A percentile compares a stretch with the other conserved stretches of the same genome.
Conservation (phyloP, 495 filamentous ascomycete genomes). For the Talaromyces nanjingensis region DNA sequence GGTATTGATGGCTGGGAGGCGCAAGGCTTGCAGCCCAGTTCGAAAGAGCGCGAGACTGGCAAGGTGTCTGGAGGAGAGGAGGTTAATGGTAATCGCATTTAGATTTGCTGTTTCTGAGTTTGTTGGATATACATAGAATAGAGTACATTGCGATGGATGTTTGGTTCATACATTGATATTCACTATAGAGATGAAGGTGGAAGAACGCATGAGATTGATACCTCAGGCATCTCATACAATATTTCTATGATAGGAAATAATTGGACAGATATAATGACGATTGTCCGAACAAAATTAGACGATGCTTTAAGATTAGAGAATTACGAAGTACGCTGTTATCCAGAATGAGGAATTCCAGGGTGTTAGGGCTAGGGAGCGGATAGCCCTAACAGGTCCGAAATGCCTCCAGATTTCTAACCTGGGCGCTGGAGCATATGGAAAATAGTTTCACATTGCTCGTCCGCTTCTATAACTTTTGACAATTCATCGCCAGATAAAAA, state of each 20-base stretch:
- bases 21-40: slow-evolving; percentile 36
- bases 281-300: no score
- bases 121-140: background rate
- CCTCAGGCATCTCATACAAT: background rate
- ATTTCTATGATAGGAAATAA: background rate
- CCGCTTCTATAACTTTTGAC: no score
- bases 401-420: background rate
- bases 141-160: background rate
- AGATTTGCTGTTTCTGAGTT: background rate
- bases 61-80: slow-evolving; percentile 31
- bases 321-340: no score
- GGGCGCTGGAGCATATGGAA: background rate
- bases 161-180: background rate
- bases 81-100: slow-evolving; percentile 24
- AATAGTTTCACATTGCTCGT: no score
- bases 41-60: slow-evolving; percentile 30
- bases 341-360: background rate
- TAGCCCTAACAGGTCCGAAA: background rate
- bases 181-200: background rate
- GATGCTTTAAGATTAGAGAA: no score
- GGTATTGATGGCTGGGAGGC: slow-evolving; percentile 39
- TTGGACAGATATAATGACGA: background rate
- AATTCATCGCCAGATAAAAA: no score
- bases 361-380: background rate
- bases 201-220: background rate